These are phyloP conservation scores for Macadamia tetraphylla DNA, from an alignment of 164 flowering plant species.

Conservation along the genomic window DNA sequence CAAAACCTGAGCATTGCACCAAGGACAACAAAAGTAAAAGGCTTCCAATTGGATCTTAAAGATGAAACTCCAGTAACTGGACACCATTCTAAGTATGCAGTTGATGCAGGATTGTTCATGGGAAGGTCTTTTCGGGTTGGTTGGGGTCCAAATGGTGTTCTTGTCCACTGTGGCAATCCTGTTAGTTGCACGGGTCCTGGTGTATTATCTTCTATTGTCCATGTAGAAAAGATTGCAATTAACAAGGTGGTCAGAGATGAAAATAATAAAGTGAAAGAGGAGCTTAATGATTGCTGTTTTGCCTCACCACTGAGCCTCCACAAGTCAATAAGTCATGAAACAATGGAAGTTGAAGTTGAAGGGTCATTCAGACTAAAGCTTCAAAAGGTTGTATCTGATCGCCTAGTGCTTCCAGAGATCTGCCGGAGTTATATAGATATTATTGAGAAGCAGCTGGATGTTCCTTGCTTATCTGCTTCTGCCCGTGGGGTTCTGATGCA, in stretches of 20 bases:
- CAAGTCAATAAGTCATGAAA: constrained; percentile 50
- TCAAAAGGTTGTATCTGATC: constrained; percentile 55
- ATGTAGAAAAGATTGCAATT: constrained; percentile 81
- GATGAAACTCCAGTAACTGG: constrained; percentile 60
- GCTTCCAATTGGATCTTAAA: constrained; percentile 65
- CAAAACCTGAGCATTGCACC: constrained; percentile 50
- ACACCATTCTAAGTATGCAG: constrained; percentile 61
- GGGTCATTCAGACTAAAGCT: constrained; percentile 58
- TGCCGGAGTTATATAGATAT: constrained; percentile 67
- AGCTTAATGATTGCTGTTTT: constrained; percentile 68
- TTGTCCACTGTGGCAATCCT: constrained; percentile 67
- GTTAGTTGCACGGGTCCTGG: constrained; percentile 33
- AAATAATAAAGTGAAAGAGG: constrained; percentile 55
- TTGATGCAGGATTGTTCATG: constrained; percentile 96
- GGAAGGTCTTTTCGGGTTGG: constrained; percentile 96
- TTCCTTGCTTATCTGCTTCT: constrained; percentile 55
- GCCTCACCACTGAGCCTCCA: constrained; percentile 65
- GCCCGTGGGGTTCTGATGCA: constrained; percentile 62
- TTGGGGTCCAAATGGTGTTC: constrained; percentile 95
- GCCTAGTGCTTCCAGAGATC: constrained; percentile 60
- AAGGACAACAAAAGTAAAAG: constrained; percentile 45
- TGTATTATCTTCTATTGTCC: constrained; percentile 64
- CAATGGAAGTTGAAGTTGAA: constrained; percentile 42
- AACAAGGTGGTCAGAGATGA: constrained; percentile 81
- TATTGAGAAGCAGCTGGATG: constrained; percentile 70